Evolutionary conservation across 768 basidiomycete species (phyloP).

Genomic region (Leccinum ochraceum): DNA sequence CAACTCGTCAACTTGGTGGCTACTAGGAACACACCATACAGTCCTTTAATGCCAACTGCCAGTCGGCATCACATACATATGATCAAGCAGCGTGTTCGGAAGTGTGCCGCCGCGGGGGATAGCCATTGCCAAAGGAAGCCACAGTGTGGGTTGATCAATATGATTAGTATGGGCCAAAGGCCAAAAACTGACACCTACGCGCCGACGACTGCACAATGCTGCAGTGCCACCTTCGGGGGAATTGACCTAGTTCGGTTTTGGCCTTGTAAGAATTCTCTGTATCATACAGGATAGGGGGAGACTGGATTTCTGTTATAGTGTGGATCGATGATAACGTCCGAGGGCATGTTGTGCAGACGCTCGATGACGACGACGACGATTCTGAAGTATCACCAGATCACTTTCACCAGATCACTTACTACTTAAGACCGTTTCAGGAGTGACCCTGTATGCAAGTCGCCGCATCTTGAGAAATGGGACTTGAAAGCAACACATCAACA

Average conservation of each 20-base stretch:
- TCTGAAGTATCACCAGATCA: background rate
- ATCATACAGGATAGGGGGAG: background rate
- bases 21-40: too few species aligned
- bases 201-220: constrained; percentile 31
- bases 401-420: background rate
- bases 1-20: too few species aligned
- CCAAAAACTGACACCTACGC: constrained; percentile 8
- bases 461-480: background rate
- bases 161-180: too few species aligned
- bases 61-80: too few species aligned
- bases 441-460: too few species aligned
- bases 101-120: too few species aligned
- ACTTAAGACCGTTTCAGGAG: background rate
- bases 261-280: constrained; percentile 3
- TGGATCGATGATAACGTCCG: constrained; percentile 3
- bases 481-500: background rate
- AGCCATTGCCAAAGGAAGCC: too few species aligned
- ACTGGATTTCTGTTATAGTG: background rate
- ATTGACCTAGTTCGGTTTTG: constrained; percentile 4
- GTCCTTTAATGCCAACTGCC: too few species aligned
- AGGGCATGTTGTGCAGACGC: constrained; percentile 4
- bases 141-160: too few species aligned
- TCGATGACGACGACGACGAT: background rate
- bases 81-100: too few species aligned
- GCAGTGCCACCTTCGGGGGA: constrained; percentile 30